Percentiles rank a stretch among this genome's conserved stretches.
Evolutionary conservation across 148 eudicot species (phyloP).

Genomic region (Dianthus caryophyllus): DNA sequence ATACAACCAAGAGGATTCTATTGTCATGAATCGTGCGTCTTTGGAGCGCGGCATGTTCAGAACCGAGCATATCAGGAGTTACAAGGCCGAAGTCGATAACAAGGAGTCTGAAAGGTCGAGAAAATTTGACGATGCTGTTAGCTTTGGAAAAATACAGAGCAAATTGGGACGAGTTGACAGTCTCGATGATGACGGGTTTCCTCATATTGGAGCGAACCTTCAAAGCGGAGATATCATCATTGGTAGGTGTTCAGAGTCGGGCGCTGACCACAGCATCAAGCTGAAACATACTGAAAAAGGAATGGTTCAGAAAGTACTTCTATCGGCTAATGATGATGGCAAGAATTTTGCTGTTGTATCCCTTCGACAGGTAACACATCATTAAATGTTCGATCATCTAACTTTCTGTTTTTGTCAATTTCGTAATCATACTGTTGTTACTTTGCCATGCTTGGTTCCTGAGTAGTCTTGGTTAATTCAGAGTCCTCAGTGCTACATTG

Average conservation of each 20-base stretch:
- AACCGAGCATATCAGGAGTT: slow-evolving; percentile 79
- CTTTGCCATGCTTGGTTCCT: background rate
- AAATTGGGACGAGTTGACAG: slow-evolving; percentile 79
- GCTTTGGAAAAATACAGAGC: slow-evolving; percentile 77
- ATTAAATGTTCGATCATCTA: background rate
- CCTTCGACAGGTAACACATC: slow-evolving; percentile 66
- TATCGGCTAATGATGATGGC: slow-evolving; percentile 92
- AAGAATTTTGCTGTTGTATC: slow-evolving; percentile 90
- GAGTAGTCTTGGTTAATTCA: background rate
- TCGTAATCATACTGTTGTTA: background rate
- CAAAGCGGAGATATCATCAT: slow-evolving; percentile 85
- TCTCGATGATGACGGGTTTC: slow-evolving; percentile 97
- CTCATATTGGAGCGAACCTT: slow-evolving; percentile 74
- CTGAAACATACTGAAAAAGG: slow-evolving; percentile 93
- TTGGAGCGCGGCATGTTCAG: slow-evolving; percentile 98
- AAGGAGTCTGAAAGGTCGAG: slow-evolving; percentile 57
- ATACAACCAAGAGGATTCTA: slow-evolving; percentile 91
- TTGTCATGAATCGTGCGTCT: slow-evolving; percentile 91
- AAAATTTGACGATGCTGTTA: slow-evolving; percentile 50
- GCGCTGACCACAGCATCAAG: slow-evolving; percentile 78
- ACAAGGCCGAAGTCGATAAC: slow-evolving; percentile 80
- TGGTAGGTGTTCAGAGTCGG: slow-evolving; percentile 72
- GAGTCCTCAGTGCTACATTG: background rate
- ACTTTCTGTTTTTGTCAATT: background rate
- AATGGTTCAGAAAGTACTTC: slow-evolving; percentile 84